Evolutionary conservation across 2,329 filamentous ascomycete genomes (phyloP), one percentile per base, ranked within the genome.

Genomic region (Furcasterigmium sp.): DNA sequence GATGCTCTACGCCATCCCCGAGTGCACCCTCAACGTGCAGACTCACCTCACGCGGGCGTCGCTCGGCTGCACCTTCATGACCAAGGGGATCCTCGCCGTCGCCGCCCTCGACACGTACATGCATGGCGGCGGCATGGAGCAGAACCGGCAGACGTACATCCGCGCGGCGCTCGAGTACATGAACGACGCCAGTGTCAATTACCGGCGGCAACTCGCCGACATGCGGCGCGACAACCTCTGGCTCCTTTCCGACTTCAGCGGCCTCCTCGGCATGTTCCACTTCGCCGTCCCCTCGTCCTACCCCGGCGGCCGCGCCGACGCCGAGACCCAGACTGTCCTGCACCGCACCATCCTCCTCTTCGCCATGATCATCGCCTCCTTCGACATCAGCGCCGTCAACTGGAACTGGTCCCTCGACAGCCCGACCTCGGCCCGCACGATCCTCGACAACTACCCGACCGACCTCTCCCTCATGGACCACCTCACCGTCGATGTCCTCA

Each of bases 1-100:
- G 15, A 57, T 56, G 26, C 52, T 67, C 30, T 59, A 51, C 19
- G 66, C 63, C 34, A 61, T 73, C 6, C 60, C 63, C 0, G 56
- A 63, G 11, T 63, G 65, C 38, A 3, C 3, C n/a, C n/a, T 35
- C n/a, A 17, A 15, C 15, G 15, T 35, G n/a, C 32, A 35, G n/a
- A 15, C 15, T 10, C 32, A 35, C 32, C 32, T 35, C n/a, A 35
- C 32, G n/a, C 32, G 32, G 7, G 32, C 32, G n/a, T 35, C 32
- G n/a, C 32, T 35, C 3, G 15, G 15, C 14, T 35, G 18, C 32
- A 6, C n/a, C 32, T 35, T 35, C 32, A 35, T 35, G 32, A 35
- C 32, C 11, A 35, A 35, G 11, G 32, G n/a, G 9, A 35, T 35
- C 32, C 15, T 35, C n/a, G 32, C 32, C 32, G n/a, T 7, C 17